phyloP scores from a whole-genome alignment of 345 rosid species.

The Citrus australasica region DNA sequence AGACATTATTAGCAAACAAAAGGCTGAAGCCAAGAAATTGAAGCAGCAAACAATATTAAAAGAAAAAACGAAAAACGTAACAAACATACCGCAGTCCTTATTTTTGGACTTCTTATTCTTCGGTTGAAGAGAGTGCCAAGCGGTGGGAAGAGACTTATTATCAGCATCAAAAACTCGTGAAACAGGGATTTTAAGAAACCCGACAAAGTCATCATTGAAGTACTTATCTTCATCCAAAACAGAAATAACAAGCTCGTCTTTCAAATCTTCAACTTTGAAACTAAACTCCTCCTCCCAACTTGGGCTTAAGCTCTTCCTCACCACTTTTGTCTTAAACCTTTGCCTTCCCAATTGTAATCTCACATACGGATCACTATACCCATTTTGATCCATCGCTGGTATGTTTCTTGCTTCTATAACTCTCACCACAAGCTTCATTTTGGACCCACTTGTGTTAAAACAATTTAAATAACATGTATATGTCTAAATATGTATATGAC shows the following conservation, averaged over 20 bases:
- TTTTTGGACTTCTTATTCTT: constrained; percentile 72
- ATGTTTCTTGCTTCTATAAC: constrained; percentile 81
- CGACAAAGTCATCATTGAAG: constrained; percentile 84
- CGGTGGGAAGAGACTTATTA: constrained; percentile 65
- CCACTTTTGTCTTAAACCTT: constrained; percentile 72
- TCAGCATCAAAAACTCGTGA: constrained; percentile 72
- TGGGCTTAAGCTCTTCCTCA: constrained; percentile 84
- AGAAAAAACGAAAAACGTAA: not conserved
- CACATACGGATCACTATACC: constrained; percentile 88
- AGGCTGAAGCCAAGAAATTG: not conserved
- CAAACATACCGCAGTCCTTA: constrained; percentile 69
- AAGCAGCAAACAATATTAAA: not conserved
- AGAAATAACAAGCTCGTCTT: constrained; percentile 67
- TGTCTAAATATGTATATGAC: too few species aligned
- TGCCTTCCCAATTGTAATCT: constrained; percentile 76
- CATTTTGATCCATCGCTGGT: constrained; percentile 88
- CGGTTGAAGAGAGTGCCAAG: constrained; percentile 81
- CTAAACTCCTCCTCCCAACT: constrained; percentile 88
- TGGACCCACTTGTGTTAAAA: not conserved
- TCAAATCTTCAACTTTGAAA: constrained; percentile 93
- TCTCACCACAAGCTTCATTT: constrained; percentile 75
- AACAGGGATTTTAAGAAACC: constrained; percentile 63
- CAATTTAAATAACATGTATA: too few species aligned
- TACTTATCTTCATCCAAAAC: constrained; percentile 91
- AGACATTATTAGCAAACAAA: not conserved